Conservation (phyloP, 495 filamentous ascomycete species). For the Pyrenopolyporus hunteri region DNA sequence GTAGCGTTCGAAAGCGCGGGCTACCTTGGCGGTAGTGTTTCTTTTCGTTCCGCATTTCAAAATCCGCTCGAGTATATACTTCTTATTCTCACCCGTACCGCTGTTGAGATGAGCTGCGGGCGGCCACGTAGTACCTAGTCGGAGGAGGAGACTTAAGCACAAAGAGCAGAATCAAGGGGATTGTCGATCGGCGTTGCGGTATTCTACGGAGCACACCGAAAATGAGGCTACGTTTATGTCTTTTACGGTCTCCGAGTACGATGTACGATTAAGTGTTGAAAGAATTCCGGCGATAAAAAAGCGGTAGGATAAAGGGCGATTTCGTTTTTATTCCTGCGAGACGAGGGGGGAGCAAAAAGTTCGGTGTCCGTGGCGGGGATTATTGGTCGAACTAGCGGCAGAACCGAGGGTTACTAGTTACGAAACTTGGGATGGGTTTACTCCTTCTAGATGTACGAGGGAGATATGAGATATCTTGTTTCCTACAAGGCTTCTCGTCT, state of each 20-base stretch:
- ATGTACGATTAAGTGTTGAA: slow-evolving; percentile 40
- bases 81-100: neutral
- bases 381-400: slow-evolving; percentile 2
- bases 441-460: slow-evolving; percentile 15
- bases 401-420: neutral
- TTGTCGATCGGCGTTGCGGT: slow-evolving; percentile 22
- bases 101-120: neutral
- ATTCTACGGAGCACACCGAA: slow-evolving; percentile 21
- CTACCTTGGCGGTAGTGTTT: neutral
- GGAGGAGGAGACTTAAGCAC: slow-evolving; percentile 1
- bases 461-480: neutral
- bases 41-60: neutral
- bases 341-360: slow-evolving; percentile 5
- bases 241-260: slow-evolving; percentile 24
- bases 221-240: slow-evolving; percentile 27
- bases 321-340: slow-evolving; percentile 9
- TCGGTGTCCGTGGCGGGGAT: slow-evolving; percentile 7
- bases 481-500: neutral
- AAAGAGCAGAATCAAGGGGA: slow-evolving; percentile 13
- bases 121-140: neutral
- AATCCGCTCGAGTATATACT: neutral
- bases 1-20: slow-evolving; percentile 8
- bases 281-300: slow-evolving; percentile 28
- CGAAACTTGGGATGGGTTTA: slow-evolving; percentile 17
- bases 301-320: slow-evolving; percentile 24